A percentile compares a stretch with the other conserved stretches of the same genome.
Conservation (phyloP, 164 flowering plant species). For the Akebia trifoliata region DNA sequence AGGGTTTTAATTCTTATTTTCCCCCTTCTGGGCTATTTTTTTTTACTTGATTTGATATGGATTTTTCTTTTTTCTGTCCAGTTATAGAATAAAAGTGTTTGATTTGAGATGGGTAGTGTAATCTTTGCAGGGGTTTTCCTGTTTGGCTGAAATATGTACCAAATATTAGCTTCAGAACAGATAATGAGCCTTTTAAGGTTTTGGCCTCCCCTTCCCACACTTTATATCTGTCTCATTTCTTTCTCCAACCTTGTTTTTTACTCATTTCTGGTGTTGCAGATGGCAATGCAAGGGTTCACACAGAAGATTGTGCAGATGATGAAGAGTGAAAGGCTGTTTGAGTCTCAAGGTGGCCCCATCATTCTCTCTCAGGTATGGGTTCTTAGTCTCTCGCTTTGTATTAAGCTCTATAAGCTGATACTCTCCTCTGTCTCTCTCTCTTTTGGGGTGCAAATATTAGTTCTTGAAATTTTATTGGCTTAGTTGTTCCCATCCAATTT, state of each 20-base stretch:
- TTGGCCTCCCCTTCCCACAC: background rate
- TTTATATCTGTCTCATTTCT: background rate
- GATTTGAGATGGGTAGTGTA: slow-evolving; percentile 1
- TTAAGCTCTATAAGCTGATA: background rate
- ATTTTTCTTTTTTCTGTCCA: slow-evolving; percentile 1
- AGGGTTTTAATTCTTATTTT: background rate
- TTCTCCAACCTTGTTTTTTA: background rate
- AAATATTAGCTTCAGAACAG: slow-evolving; percentile 73
- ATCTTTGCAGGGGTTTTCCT: slow-evolving; percentile 75
- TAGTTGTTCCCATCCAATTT: background rate
- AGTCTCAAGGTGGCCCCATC: slow-evolving; percentile 80
- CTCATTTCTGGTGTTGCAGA: slow-evolving; percentile 27
- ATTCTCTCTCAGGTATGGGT: slow-evolving; percentile 59
- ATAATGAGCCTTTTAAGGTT: slow-evolving; percentile 84
- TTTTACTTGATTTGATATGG: background rate
- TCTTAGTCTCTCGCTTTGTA: background rate
- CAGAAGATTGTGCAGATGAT: slow-evolving; percentile 63
- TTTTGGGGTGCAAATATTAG: background rate
- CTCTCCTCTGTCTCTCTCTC: background rate
- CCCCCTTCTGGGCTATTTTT: background rate
- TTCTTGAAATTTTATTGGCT: background rate
- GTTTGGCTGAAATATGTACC: slow-evolving; percentile 91
- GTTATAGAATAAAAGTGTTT: background rate
- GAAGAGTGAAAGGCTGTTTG: slow-evolving; percentile 59
- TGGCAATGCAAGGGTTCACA: slow-evolving; percentile 73